Evolutionary conservation across 306 rosid species (phyloP), one percentile per base, ranked within the genome.

Genomic region (Citrullus mucosospermus): DNA sequence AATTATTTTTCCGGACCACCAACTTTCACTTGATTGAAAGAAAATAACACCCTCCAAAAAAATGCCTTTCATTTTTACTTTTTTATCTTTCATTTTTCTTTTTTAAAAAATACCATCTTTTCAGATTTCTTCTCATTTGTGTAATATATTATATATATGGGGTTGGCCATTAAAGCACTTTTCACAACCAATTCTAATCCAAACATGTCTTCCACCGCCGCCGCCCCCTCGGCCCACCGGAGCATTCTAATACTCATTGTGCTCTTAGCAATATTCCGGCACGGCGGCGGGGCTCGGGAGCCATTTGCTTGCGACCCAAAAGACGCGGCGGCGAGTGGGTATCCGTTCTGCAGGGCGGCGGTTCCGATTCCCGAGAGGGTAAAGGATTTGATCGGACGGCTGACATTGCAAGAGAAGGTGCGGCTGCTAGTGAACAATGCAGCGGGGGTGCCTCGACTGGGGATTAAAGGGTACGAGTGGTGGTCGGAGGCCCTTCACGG

Each of bases 401-500:
- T 94, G 85, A 89, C 93, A 7, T 56, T 94, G 80, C 60, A 85
- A 62, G 98, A 94, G 91, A 94, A 94, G 82, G 95, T 90, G 1
- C 74, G 65, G 63, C 68, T 94, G 80, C 81, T 94, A 8, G 96
- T 78, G 48, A 84, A 89, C 86, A 84, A 71, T 85, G 97, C 98
- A 0, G 88, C 87, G 16, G 88, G 88, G 25, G 90, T 94, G 81
- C 91, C 92, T 0, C 72, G 96, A 41, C 80, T 94, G 14, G 97
- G 98, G 46, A 92, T 94, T 56, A 82, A 79, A 78, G 90, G 93
- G 5, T 94, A 94, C 8, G 98, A 92, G 72, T 94, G 98, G 98
- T 94, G 98, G 98, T 92, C 97, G n/a, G 98, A 93, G 84, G 98
- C 93, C 28, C 97, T 93, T 63, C 98, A 93, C 36, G 98, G 98